phyloP scores from a whole-genome alignment of 202 grass and related monocot genomes.

The Elaeis oleifera region DNA sequence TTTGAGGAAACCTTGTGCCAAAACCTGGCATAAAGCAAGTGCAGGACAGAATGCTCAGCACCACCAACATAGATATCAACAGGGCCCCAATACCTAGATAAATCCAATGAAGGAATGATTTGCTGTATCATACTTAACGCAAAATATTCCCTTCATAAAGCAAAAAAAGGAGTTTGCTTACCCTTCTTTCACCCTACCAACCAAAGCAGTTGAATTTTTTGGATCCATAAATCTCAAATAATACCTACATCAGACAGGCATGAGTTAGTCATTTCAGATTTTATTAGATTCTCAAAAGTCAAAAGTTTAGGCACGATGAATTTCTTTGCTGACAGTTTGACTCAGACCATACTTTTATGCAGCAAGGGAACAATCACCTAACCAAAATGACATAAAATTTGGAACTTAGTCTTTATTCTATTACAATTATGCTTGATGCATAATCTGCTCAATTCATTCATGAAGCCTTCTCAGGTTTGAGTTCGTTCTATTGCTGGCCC shows the following conservation, averaged over 20 bases:
- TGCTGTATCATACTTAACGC: not conserved
- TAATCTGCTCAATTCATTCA: no score
- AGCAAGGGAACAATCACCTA: no score
- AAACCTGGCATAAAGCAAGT: slow-evolving; percentile 99
- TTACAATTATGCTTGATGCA: no score
- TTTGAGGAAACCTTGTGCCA: slow-evolving; percentile 82
- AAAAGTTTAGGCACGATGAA: no score
- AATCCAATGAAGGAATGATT: slow-evolving; percentile 18
- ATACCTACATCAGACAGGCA: slow-evolving; percentile 44
- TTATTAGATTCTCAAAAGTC: no score
- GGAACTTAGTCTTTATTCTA: no score
- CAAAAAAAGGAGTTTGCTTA: slow-evolving; percentile 22
- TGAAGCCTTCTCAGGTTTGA: no score
- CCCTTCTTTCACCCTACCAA: slow-evolving; percentile 95
- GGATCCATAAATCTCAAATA: slow-evolving; percentile 99
- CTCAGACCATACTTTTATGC: no score
- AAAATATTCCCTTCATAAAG: slow-evolving; percentile 4
- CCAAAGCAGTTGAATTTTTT: slow-evolving; percentile 63
- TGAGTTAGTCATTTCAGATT: not conserved
- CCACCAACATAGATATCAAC: slow-evolving; percentile 95
- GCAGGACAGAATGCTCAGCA: slow-evolving; percentile 96
- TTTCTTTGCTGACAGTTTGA: no score
- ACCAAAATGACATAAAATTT: no score
- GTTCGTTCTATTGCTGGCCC: no score
- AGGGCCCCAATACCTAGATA: slow-evolving; percentile 80